Evolutionary conservation across 495 filamentous ascomycete species (phyloP).

Genomic region (Gamarada debralockiae): DNA sequence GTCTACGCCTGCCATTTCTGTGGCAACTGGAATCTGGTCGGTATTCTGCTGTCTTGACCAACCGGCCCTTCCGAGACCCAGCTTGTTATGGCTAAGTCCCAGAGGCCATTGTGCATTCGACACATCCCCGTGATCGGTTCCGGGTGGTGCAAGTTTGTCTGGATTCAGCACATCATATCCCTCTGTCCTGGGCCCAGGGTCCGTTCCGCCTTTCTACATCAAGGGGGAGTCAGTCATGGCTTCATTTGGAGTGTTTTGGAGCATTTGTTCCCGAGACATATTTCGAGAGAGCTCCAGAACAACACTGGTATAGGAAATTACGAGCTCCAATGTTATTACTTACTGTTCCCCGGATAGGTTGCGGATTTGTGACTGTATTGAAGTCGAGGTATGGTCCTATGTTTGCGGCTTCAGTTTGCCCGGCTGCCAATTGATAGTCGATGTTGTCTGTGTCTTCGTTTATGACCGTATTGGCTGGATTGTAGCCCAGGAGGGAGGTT

Average conservation of each 20-base stretch:
- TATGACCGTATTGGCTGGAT: constrained; percentile 12
- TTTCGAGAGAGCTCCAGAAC: no score
- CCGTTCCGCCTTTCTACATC: constrained; percentile 50
- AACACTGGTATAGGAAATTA: no score
- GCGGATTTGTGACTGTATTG: constrained; percentile 53
- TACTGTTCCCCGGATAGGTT: constrained; percentile 63
- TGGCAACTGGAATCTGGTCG: constrained; percentile 57
- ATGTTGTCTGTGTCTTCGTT: constrained; percentile 14
- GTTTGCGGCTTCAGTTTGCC: constrained; percentile 53
- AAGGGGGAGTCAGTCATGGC: no score
- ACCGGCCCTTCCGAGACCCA: constrained; percentile 53
- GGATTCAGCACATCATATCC: constrained; percentile 61
- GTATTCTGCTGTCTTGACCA: constrained; percentile 68
- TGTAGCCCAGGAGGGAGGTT: constrained; percentile 14
- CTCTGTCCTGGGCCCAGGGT: constrained; percentile 58
- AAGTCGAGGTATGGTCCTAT: constrained; percentile 63
- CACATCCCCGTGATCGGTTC: constrained; percentile 57
- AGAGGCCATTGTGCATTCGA: constrained; percentile 69
- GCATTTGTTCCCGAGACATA: no score
- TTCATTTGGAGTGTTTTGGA: no score
- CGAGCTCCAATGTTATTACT: no score
- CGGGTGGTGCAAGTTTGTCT: constrained; percentile 61
- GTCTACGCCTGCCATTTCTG: constrained; percentile 68
- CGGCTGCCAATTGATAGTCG: constrained; percentile 28
- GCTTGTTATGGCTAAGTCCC: constrained; percentile 58